Conservation (phyloP, 352 stramenopile genomes). For the Blastocystis sp. region DNA sequence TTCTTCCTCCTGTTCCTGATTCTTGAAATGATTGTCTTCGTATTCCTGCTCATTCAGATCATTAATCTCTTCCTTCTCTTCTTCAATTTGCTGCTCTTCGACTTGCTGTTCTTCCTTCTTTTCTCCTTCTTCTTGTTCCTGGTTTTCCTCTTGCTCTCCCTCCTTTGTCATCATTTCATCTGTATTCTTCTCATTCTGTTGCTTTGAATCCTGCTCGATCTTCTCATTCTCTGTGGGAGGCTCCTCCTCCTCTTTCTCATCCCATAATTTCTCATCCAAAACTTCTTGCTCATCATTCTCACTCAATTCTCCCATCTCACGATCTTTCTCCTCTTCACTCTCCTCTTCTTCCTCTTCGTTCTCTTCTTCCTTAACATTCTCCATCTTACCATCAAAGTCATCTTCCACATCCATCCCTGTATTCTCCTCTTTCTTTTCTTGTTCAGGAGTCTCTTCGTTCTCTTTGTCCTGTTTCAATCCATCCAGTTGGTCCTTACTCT, state of each 20-base stretch:
- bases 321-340: conserved; percentile 90
- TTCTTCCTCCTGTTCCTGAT: conserved; percentile 92
- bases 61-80: conserved; percentile 71
- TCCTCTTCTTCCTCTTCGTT: conserved; percentile 76
- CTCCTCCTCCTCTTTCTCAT: conserved; percentile 78
- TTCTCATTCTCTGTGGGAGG: conserved; percentile 80
- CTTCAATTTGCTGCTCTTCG: conserved; percentile 70
- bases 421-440: conserved; percentile 82
- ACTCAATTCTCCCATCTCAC: conserved; percentile 95
- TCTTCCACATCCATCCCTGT: conserved; percentile 99
- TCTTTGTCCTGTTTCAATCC: conserved; percentile 88
- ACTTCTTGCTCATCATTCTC: conserved; percentile 92
- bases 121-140: conserved; percentile 69
- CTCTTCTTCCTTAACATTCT: conserved; percentile 80
- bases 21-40: conserved; percentile 79
- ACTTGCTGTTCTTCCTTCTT: conserved; percentile 67
- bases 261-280: conserved; percentile 99
- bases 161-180: conserved; percentile 82
- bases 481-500: conserved; percentile 99
- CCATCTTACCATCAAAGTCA: conserved; percentile 98
- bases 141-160: conserved; percentile 75
- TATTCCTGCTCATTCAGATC: conserved; percentile 82
- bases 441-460: conserved; percentile 79
- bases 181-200: conserved; percentile 77
- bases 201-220: conserved; percentile 81